Conservation (phyloP, 352 stramenopile genomes). For the Elongisporangium prolatum region DNA sequence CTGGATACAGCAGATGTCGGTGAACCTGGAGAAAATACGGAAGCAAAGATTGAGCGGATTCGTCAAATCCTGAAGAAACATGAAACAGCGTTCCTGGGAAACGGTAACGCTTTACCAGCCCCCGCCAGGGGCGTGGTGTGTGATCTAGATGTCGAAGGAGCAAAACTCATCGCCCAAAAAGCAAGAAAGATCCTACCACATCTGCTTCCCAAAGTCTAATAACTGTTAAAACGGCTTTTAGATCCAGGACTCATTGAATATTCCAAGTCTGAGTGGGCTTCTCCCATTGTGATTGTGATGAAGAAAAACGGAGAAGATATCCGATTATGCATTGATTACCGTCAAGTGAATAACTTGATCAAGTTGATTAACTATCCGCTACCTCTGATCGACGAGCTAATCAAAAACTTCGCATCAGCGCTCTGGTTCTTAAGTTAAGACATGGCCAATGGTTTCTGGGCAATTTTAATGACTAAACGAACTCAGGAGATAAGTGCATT, state of each 20-base stretch:
- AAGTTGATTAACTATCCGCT: conserved; percentile 17
- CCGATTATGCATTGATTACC: conserved; percentile 17
- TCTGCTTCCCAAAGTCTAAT: conserved; percentile 7
- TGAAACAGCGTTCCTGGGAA: neutral
- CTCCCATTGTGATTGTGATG: conserved; percentile 13
- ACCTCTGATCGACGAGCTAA: conserved; percentile 15
- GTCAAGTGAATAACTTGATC: conserved; percentile 9
- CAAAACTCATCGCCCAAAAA: conserved; percentile 2
- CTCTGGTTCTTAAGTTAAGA: conserved; percentile 20
- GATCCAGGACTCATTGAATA: conserved; percentile 3
- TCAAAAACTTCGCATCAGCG: conserved; percentile 12
- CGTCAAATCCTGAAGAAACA: neutral
- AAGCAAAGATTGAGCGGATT: conserved; percentile 1
- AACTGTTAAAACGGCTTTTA: conserved; percentile 1
- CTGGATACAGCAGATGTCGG: conserved; percentile 1
- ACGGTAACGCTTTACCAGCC: conserved; percentile 3
- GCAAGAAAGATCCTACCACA: conserved; percentile 4
- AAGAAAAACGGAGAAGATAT: conserved; percentile 16
- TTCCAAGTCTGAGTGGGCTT: conserved; percentile 7
- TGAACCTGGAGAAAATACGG: neutral
- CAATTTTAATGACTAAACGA: conserved; percentile 7
- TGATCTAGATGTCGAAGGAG: conserved; percentile 10
- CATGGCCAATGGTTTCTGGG: conserved; percentile 17
- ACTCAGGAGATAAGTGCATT: conserved; percentile 14
- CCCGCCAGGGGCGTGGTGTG: conserved; percentile 10